phyloP scores from a whole-genome alignment of 768 basidiomycete genomes.

The Neoboletus brunneissimus region DNA sequence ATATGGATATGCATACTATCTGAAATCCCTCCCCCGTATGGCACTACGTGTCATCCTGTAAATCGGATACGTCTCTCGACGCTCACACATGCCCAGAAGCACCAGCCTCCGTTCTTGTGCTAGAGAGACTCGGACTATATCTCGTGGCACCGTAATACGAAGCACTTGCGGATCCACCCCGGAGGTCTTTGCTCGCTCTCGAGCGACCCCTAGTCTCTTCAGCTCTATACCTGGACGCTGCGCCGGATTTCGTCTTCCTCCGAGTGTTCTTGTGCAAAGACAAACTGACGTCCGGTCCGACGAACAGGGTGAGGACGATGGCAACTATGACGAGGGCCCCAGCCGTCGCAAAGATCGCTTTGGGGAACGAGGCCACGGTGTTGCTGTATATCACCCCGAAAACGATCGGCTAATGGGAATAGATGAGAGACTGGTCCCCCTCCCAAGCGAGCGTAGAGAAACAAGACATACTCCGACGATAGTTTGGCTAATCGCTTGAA shows the following conservation, averaged over 20 bases:
- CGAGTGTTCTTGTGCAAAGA: constrained; percentile 15
- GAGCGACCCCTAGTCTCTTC: constrained; percentile 27
- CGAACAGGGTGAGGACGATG: constrained; percentile 44
- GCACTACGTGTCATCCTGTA: not conserved
- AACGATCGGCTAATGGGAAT: constrained; percentile 52
- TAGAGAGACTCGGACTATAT: constrained; percentile 6
- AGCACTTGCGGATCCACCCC: constrained; percentile 30
- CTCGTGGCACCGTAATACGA: constrained; percentile 22
- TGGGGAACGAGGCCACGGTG: constrained; percentile 63
- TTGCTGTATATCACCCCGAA: constrained; percentile 65
- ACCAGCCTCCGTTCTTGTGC: constrained; percentile 5
- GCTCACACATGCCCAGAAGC: constrained; percentile 2
- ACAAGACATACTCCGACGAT: constrained; percentile 45
- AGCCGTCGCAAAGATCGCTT: constrained; percentile 65
- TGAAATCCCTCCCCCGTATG: not conserved
- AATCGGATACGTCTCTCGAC: not conserved
- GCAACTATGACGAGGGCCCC: constrained; percentile 51
- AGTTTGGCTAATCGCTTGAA: constrained; percentile 64
- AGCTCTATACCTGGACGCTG: constrained; percentile 2
- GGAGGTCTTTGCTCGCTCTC: constrained; percentile 40
- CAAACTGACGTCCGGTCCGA: constrained; percentile 35
- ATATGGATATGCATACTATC: constrained; percentile 12
- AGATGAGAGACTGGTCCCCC: constrained; percentile 9
- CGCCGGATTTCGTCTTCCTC: constrained; percentile 2
- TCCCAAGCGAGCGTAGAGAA: not conserved